Conservation (phyloP, 345 rosid species). For the Acer yangbiense region DNA sequence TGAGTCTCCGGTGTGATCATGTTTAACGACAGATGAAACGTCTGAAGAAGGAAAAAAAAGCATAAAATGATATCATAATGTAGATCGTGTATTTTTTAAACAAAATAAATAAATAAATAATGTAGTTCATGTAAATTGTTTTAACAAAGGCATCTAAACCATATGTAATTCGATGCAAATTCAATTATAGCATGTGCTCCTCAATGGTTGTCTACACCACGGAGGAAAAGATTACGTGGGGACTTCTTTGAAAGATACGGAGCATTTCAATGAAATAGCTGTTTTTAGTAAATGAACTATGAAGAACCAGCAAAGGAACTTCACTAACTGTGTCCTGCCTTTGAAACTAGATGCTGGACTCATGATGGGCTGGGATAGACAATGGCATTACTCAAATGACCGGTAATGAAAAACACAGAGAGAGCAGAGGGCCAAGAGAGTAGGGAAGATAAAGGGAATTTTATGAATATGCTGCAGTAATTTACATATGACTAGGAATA, state of each 20-base stretch:
- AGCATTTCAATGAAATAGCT: not conserved
- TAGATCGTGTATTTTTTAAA: not conserved
- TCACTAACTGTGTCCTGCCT: not conserved
- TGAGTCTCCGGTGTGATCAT: slow-evolving; percentile 97
- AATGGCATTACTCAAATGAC: not conserved
- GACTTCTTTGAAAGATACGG: not conserved
- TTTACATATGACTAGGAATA: slow-evolving; percentile 15
- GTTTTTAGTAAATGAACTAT: not conserved
- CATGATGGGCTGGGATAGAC: slow-evolving; percentile 1
- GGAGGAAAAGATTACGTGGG: not conserved
- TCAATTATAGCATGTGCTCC: not conserved
- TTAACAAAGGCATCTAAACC: not conserved
- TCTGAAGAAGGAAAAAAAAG: slow-evolving; percentile 40
- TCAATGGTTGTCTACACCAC: not conserved
- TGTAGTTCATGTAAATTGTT: not conserved
- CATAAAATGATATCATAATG: not conserved
- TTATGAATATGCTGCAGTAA: not conserved
- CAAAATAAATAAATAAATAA: not conserved
- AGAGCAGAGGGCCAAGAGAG: not conserved
- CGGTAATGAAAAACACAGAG: not conserved
- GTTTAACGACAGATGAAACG: slow-evolving; percentile 82
- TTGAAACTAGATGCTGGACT: not conserved
- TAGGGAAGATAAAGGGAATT: too few species aligned
- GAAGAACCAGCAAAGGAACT: not conserved
- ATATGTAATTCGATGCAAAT: too few species aligned